phyloP scores from a whole-genome alignment of 129 eudicot genomes.

The Sambucus nigra region DNA sequence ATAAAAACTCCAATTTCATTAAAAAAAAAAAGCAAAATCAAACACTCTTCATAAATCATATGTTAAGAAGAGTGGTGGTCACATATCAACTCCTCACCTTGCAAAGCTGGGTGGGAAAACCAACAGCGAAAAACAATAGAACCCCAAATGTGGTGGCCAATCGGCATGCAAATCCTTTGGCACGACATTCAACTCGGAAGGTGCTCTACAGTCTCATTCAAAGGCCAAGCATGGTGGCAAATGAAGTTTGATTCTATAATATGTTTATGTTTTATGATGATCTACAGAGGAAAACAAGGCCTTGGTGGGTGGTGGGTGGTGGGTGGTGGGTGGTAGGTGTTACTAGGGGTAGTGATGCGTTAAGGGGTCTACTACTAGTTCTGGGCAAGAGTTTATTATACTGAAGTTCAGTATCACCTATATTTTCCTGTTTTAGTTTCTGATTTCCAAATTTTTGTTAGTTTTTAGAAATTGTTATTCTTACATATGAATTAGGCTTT shows the following conservation, averaged over 20 bases:
- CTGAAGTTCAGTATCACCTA: neutral
- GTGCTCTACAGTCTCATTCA: conserved; percentile 20
- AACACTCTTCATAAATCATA: conserved; percentile 41
- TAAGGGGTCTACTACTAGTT: no score
- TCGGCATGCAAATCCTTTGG: conserved; percentile 12
- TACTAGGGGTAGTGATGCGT: no score
- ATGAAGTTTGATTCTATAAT: neutral
- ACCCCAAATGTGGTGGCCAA: conserved; percentile 19
- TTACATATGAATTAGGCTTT: no score
- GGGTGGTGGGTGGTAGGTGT: no score
- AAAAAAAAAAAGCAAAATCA: conserved; percentile 37
- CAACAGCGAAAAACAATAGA: conserved; percentile 6
- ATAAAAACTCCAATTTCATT: conserved; percentile 21
- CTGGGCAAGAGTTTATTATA: no score
- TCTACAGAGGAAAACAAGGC: neutral
- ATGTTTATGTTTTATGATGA: neutral
- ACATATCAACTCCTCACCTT: conserved; percentile 32
- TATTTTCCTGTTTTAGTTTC: neutral
- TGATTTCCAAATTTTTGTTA: neutral
- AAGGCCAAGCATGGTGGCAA: conserved; percentile 26
- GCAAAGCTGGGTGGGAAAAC: conserved; percentile 20
- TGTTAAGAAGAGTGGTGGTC: conserved; percentile 35
- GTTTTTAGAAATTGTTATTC: neutral
- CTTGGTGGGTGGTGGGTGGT: no score
- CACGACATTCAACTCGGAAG: conserved; percentile 20